Conservation (phyloP, 1,284 basidiomycete species). For the Stereum hirsutum region DNA sequence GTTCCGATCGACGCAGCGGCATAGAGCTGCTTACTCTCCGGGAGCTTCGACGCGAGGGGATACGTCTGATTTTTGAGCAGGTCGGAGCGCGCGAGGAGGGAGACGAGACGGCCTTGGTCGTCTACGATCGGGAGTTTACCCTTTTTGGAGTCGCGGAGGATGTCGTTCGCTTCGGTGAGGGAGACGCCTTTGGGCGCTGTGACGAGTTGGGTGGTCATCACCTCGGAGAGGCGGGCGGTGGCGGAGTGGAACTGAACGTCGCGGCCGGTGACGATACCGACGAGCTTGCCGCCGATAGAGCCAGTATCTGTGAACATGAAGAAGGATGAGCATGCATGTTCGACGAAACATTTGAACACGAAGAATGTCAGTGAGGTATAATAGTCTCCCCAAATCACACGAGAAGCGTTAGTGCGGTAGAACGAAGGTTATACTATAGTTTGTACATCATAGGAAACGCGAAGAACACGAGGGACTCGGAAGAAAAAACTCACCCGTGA, state of each 20-base stretch:
- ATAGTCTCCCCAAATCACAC: conserved; percentile 64
- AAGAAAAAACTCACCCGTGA: conserved; percentile 68
- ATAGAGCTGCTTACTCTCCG: conserved; percentile 91
- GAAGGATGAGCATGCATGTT: conserved; percentile 13
- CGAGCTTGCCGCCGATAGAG: conserved; percentile 79
- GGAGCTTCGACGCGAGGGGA: conserved; percentile 90
- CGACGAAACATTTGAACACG: conserved; percentile 20
- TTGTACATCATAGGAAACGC: conserved; percentile 9
- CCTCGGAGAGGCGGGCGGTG: conserved; percentile 60
- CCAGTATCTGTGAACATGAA: conserved; percentile 67
- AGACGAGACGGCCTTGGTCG: conserved; percentile 63
- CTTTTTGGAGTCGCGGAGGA: conserved; percentile 95
- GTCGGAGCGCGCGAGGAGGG: conserved; percentile 92
- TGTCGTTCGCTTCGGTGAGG: conserved; percentile 86
- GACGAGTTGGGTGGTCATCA: conserved; percentile 88
- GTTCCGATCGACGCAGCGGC: conserved; percentile 98
- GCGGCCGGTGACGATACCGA: conserved; percentile 95
- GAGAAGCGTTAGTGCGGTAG: conserved; percentile 67
- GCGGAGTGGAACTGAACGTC: conserved; percentile 91
- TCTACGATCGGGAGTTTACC: conserved; percentile 95
- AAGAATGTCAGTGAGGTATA: conserved; percentile 21
- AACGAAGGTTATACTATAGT: conserved; percentile 73
- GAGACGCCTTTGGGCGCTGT: conserved; percentile 83
- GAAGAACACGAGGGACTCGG: no score
- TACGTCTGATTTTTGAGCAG: conserved; percentile 97